A percentile compares a stretch with the other conserved stretches of the same genome.
Evolutionary conservation across 345 rosid genomes (phyloP).

Genomic region (Pistacia vera): DNA sequence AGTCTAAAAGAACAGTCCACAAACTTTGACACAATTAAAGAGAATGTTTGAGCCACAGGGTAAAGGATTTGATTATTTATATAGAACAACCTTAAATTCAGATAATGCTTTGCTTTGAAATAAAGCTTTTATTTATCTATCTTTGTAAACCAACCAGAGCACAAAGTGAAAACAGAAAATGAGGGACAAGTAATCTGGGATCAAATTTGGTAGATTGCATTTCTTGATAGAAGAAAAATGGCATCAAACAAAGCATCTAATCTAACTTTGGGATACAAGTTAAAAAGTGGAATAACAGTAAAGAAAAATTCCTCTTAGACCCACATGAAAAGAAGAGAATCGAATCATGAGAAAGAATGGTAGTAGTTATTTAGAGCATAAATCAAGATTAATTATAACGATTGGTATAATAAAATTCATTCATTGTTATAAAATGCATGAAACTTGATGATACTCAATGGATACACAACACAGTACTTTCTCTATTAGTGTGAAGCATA

Average conservation of each 20-base stretch:
- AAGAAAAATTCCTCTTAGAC: constrained; percentile 40
- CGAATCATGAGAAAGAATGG: constrained; percentile 50
- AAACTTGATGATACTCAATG: neutral
- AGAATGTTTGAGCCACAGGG: neutral
- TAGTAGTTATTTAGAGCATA: neutral
- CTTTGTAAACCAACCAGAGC: neutral
- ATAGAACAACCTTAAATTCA: neutral
- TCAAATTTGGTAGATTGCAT: neutral
- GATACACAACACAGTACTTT: neutral
- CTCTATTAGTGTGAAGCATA: constrained; percentile 16
- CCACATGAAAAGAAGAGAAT: constrained; percentile 56
- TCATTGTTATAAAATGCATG: no score
- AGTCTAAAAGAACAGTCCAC: constrained; percentile 16
- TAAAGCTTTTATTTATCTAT: no score
- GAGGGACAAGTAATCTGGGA: constrained; percentile 10
- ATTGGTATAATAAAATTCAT: constrained; percentile 7
- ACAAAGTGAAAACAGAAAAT: neutral
- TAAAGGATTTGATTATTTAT: neutral
- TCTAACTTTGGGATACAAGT: constrained; percentile 20
- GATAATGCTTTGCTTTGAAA: constrained; percentile 13
- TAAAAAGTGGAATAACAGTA: constrained; percentile 30
- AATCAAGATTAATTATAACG: neutral
- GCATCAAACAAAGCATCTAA: constrained; percentile 35
- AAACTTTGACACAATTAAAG: constrained; percentile 20
- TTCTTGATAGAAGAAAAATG: constrained; percentile 17